These are phyloP conservation scores for Leccinum solheimii DNA, from an alignment of 1,284 basidiomycete species.

Conservation along the genomic window DNA sequence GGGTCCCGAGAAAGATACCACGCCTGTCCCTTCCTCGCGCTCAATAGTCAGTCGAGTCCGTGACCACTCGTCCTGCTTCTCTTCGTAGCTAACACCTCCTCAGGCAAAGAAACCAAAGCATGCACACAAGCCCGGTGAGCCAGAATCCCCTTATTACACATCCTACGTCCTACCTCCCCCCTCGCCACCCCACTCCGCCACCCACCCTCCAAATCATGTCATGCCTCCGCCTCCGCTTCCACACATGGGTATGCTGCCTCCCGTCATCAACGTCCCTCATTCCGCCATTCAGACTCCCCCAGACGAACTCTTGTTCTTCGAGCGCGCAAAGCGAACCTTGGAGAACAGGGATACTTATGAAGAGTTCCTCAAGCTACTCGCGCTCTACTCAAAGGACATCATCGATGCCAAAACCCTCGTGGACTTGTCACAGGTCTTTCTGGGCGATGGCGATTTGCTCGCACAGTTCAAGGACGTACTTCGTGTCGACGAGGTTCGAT, in stretches of 20 bases:
- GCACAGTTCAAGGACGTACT: conserved; percentile 86
- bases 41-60: conserved; percentile 41
- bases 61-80: conserved; percentile 5
- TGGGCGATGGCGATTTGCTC: conserved; percentile 81
- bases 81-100: conserved; percentile 16
- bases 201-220: conserved; percentile 35
- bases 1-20: conserved; percentile 57
- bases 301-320: conserved; percentile 94
- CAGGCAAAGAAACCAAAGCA: conserved; percentile 62
- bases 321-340: conserved; percentile 80
- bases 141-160: conserved; percentile 56
- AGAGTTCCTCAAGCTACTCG: conserved; percentile 82
- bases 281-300: conserved; percentile 46
- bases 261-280: conserved; percentile 29
- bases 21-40: conserved; percentile 53
- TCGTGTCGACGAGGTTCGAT: conserved; percentile 70
- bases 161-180: conserved; percentile 48
- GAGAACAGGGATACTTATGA: conserved; percentile 77
- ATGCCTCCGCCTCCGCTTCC: conserved; percentile 34
- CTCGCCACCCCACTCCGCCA: conserved; percentile 39
- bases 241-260: conserved; percentile 35
- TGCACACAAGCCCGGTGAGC: conserved; percentile 54
- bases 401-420: conserved; percentile 86
- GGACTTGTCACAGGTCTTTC: conserved; percentile 77
- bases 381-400: conserved; percentile 83